These are phyloP conservation scores for Paxillus ammoniavirescens DNA, from an alignment of 768 basidiomycete species.

Conservation along the genomic window DNA sequence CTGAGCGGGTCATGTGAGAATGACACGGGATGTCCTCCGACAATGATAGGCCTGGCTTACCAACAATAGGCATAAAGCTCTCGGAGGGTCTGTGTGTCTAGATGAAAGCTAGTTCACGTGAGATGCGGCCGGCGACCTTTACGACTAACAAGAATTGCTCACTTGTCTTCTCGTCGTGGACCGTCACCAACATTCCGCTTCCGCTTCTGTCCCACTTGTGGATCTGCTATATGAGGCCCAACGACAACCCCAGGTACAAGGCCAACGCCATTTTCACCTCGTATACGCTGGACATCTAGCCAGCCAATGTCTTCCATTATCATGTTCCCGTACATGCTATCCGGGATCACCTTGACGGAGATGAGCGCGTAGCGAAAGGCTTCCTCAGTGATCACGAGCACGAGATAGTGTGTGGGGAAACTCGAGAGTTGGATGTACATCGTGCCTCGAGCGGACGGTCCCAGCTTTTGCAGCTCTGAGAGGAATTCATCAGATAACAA, in stretches of 20 bases:
- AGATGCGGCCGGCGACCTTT: not conserved
- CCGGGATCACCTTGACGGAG: constrained; percentile 53
- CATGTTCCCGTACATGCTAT: constrained; percentile 58
- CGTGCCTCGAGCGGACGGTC: constrained; percentile 54
- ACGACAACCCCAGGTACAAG: constrained; percentile 11
- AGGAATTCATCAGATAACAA: not conserved
- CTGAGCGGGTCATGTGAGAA: constrained; percentile 35
- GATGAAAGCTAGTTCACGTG: constrained; percentile 44
- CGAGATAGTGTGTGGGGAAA: constrained; percentile 81
- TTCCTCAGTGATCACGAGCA: constrained; percentile 76
- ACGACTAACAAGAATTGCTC: constrained; percentile 9
- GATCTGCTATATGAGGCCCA: constrained; percentile 15
- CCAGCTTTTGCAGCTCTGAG: constrained; percentile 70
- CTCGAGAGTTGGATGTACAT: constrained; percentile 77
- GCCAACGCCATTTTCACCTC: constrained; percentile 37
- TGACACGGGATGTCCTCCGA: not conserved
- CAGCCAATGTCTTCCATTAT: constrained; percentile 77
- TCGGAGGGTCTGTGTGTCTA: constrained; percentile 70
- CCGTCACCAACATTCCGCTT: constrained; percentile 21
- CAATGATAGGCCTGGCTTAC: constrained; percentile 39
- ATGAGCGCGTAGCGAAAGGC: constrained; percentile 83
- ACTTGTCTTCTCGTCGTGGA: constrained; percentile 28
- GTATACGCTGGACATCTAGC: constrained; percentile 72
- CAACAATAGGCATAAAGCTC: constrained; percentile 88
- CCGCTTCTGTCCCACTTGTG: constrained; percentile 27